Percentiles rank a stretch among this genome's conserved stretches.
Evolutionary conservation across 2,329 filamentous ascomycete genomes (phyloP).

Genomic region (Pseudocercospora pini-densiflorae): DNA sequence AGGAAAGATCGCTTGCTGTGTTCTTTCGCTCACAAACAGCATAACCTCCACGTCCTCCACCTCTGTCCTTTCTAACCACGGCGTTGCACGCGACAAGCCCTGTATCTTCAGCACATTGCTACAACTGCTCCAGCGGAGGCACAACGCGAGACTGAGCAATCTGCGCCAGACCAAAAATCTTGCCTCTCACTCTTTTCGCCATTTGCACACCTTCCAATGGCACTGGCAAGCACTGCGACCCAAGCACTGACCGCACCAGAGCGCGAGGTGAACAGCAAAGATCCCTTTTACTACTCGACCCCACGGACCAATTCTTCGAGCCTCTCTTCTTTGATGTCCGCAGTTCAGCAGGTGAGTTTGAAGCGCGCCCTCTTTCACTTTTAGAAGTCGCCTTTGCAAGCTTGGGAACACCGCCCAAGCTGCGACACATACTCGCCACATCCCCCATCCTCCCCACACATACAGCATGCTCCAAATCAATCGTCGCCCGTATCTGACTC

Average conservation of each 20-base stretch:
- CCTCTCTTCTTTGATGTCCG: conserved; percentile 27
- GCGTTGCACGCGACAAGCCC: background rate
- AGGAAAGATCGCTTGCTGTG: background rate
- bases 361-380: background rate
- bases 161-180: background rate
- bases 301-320: conserved; percentile 20
- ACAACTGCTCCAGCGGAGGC: background rate
- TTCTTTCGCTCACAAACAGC: conserved; percentile 6
- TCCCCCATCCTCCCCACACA: no score
- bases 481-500: conserved; percentile 17
- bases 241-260: background rate
- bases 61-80: background rate
- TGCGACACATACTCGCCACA: no score
- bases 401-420: background rate
- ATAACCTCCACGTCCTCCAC: background rate
- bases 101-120: conserved; percentile 10
- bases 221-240: conserved; percentile 7
- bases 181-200: background rate
- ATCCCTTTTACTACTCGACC: conserved; percentile 30
- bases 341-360: conserved; percentile 31
- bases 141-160: background rate
- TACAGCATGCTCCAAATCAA: background rate
- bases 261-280: conserved; percentile 2
- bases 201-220: background rate
- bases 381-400: background rate